A percentile compares a stretch with the other conserved stretches of the same genome.
Evolutionary conservation across 352 stramenopile genomes (phyloP).

Genomic region (Globisporangium parvum): DNA sequence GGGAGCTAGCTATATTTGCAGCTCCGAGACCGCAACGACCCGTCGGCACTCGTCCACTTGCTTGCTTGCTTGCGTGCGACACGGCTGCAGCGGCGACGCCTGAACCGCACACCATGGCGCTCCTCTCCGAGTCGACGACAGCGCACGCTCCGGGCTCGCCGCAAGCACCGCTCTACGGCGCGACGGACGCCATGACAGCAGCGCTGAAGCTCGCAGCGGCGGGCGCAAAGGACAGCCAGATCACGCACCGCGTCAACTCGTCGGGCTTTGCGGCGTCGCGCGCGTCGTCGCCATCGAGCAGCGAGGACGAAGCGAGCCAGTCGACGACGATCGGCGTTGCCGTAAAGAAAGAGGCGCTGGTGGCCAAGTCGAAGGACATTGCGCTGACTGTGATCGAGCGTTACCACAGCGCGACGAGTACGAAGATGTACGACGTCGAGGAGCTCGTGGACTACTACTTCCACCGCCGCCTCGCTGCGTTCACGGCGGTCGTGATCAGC

Average conservation of each 20-base stretch:
- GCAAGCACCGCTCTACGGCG: slow-evolving; percentile 7
- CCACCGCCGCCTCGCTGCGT: slow-evolving; percentile 65
- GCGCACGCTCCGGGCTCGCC: neutral
- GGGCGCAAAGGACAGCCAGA: slow-evolving; percentile 5
- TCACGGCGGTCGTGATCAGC: slow-evolving; percentile 71
- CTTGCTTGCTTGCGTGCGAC: too few species aligned
- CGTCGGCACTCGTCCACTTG: too few species aligned
- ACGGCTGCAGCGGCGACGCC: too few species aligned
- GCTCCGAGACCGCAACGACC: too few species aligned
- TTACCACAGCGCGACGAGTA: slow-evolving; percentile 64
- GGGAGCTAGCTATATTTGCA: too few species aligned
- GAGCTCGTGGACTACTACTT: slow-evolving; percentile 85
- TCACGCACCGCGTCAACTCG: slow-evolving; percentile 19
- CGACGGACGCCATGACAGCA: neutral
- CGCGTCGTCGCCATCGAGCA: slow-evolving; percentile 27
- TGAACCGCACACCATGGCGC: slow-evolving; percentile 6
- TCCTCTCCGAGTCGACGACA: slow-evolving; percentile 7
- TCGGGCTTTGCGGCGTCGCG: slow-evolving; percentile 23
- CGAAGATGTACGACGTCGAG: slow-evolving; percentile 87
- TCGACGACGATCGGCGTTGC: slow-evolving; percentile 8
- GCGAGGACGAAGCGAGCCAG: slow-evolving; percentile 30
- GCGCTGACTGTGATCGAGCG: slow-evolving; percentile 48
- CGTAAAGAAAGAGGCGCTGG: slow-evolving; percentile 15
- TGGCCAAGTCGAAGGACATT: slow-evolving; percentile 23
- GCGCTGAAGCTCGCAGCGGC: neutral